Conservation (phyloP, 2,329 filamentous ascomycete genomes). For the Alternaria ethzedia region DNA sequence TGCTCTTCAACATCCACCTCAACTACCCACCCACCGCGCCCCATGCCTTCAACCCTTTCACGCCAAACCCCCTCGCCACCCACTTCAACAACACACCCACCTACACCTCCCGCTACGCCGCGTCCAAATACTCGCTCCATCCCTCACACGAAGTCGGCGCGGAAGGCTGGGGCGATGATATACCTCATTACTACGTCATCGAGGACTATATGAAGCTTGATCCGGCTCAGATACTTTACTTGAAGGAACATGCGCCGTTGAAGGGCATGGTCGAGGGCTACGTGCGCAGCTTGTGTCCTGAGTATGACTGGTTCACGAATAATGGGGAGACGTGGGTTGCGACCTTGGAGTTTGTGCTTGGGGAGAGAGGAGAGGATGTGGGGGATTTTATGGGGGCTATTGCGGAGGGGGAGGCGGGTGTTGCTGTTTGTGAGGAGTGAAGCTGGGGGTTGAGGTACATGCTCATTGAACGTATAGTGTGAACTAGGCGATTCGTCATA, state of each 20-base stretch:
- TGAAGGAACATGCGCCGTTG: constrained; percentile 62
- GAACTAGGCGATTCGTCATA: too few species aligned
- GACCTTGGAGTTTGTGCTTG: constrained; percentile 63
- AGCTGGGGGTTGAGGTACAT: rapidly evolving
- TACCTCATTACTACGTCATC: constrained; percentile 68
- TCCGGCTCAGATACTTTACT: constrained; percentile 64
- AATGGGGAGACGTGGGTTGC: constrained; percentile 68
- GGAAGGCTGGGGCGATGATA: constrained; percentile 71
- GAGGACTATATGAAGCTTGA: constrained; percentile 70
- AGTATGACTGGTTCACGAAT: constrained; percentile 64
- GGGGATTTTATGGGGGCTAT: constrained; percentile 67
- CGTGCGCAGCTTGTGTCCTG: constrained; percentile 54
- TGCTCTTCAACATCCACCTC: constrained; percentile 61
- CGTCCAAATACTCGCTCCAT: constrained; percentile 56
- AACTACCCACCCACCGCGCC: constrained; percentile 53
- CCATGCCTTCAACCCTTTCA: constrained; percentile 42
- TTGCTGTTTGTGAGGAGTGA: constrained; percentile 50
- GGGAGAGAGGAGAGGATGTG: constrained; percentile 60
- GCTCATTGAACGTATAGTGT: neutral
- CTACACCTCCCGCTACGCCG: constrained; percentile 49
- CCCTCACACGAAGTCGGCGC: constrained; percentile 59
- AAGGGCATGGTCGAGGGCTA: constrained; percentile 65
- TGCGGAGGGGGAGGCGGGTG: constrained; percentile 73
- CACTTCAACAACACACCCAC: constrained; percentile 46
- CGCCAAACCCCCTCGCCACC: constrained; percentile 35